Conservation (phyloP, 1,284 basidiomycete species). For the Ceratobasidium sp. region DNA sequence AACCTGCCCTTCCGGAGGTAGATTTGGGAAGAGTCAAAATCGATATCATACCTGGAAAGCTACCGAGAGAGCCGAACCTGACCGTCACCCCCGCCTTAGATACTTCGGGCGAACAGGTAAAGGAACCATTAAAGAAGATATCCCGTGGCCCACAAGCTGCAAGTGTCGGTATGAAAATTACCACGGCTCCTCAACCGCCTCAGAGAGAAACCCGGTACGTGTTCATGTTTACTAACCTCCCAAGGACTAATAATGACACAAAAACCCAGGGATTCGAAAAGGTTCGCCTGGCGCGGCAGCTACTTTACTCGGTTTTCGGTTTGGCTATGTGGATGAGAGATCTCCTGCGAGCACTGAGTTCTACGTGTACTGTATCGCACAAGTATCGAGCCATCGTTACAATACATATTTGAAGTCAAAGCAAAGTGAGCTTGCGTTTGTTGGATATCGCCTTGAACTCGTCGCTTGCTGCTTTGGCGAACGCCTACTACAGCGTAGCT, state of each 20-base stretch:
- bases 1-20: neutral
- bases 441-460: too few species aligned
- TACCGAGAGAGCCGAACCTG: neutral
- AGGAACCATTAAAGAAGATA: neutral
- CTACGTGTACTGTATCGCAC: too few species aligned
- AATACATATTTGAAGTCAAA: too few species aligned
- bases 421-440: too few species aligned
- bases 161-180: neutral
- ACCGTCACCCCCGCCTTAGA: neutral
- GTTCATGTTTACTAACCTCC: too few species aligned
- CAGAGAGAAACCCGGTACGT: neutral
- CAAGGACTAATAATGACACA: too few species aligned
- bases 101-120: neutral
- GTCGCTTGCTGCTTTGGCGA: too few species aligned
- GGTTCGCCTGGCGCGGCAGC: neutral
- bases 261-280: neutral
- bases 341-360: too few species aligned
- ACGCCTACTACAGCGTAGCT: too few species aligned
- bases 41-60: neutral
- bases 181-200: neutral
- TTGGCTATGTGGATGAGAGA: too few species aligned
- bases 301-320: neutral
- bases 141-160: neutral
- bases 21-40: neutral
- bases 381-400: too few species aligned